These are phyloP conservation scores for Cruciata laevipes DNA, from an alignment of 257 asterid genomes.

Conservation along the genomic window DNA sequence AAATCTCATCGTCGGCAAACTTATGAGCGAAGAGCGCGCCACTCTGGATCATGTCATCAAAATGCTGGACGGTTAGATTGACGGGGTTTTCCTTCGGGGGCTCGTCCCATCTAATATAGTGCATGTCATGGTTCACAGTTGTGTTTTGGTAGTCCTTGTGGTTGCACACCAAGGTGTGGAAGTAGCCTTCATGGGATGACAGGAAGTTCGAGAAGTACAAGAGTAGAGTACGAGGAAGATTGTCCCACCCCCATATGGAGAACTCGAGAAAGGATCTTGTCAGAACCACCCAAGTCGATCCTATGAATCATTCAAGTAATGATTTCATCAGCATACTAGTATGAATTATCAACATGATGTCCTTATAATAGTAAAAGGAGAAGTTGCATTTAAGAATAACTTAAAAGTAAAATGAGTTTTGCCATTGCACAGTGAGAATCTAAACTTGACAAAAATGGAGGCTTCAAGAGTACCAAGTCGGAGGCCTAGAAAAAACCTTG, in stretches of 20 bases:
- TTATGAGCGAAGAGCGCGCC: slow-evolving; percentile 79
- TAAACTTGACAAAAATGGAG: not conserved
- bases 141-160: slow-evolving; percentile 91
- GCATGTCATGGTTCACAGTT: slow-evolving; percentile 85
- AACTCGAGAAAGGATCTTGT: slow-evolving; percentile 83
- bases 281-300: slow-evolving; percentile 73
- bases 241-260: slow-evolving; percentile 99
- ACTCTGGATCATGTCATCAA: slow-evolving; percentile 63
- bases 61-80: slow-evolving; percentile 49
- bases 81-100: slow-evolving; percentile 52
- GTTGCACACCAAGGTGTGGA: slow-evolving; percentile 83
- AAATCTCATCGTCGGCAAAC: slow-evolving; percentile 46
- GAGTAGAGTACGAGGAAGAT: slow-evolving; percentile 90
- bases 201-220: slow-evolving; percentile 90
- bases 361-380: not conserved
- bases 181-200: slow-evolving; percentile 80
- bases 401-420: not conserved
- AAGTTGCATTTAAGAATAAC: not conserved
- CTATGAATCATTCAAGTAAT: slow-evolving; percentile 24
- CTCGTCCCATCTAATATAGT: slow-evolving; percentile 70
- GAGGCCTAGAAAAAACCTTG: not conserved
- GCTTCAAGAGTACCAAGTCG: no score
- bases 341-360: not conserved
- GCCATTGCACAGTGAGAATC: not conserved
- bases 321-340: not conserved